Evolutionary conservation across 768 basidiomycete species (phyloP).

Genomic region (Boletus subcaerulescens): DNA sequence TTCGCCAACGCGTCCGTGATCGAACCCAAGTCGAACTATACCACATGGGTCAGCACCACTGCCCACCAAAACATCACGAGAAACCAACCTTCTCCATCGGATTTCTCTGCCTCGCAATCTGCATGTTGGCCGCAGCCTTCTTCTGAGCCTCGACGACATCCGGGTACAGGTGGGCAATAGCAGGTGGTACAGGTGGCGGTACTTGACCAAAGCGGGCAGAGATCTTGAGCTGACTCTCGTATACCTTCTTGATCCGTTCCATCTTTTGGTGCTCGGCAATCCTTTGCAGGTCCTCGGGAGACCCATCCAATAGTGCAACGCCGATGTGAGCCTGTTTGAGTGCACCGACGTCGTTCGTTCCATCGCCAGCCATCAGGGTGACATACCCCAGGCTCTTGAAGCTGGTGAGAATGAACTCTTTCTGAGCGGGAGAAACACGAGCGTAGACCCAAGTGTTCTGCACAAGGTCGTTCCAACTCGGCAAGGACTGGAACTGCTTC

Average conservation of each 20-base stretch:
- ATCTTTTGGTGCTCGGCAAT: constrained; percentile 90
- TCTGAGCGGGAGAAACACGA: constrained; percentile 92
- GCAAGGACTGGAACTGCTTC: constrained; percentile 73
- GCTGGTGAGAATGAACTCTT: constrained; percentile 91
- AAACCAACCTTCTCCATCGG: constrained; percentile 83
- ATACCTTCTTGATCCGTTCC: constrained; percentile 94
- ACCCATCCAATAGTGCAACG: constrained; percentile 88
- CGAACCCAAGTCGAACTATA: constrained; percentile 69
- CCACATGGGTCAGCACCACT: constrained; percentile 16
- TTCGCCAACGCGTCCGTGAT: constrained; percentile 87
- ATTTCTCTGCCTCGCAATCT: constrained; percentile 70
- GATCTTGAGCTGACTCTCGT: constrained; percentile 91
- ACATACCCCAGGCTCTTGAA: constrained; percentile 86
- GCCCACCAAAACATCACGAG: not conserved
- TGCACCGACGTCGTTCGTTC: constrained; percentile 98
- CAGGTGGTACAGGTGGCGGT: constrained; percentile 89
- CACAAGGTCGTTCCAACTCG: constrained; percentile 78
- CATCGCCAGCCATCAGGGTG: constrained; percentile 98
- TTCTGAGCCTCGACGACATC: constrained; percentile 90
- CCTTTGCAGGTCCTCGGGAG: constrained; percentile 85
- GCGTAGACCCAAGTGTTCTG: constrained; percentile 99
- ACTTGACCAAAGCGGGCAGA: constrained; percentile 88
- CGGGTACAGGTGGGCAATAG: constrained; percentile 84
- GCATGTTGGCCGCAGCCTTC: constrained; percentile 64
- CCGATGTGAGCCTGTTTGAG: constrained; percentile 98